A percentile compares a stretch with the other conserved stretches of the same genome.
Evolutionary conservation across 106 monocot genomes (phyloP).

Genomic region (Posidonia australis): DNA sequence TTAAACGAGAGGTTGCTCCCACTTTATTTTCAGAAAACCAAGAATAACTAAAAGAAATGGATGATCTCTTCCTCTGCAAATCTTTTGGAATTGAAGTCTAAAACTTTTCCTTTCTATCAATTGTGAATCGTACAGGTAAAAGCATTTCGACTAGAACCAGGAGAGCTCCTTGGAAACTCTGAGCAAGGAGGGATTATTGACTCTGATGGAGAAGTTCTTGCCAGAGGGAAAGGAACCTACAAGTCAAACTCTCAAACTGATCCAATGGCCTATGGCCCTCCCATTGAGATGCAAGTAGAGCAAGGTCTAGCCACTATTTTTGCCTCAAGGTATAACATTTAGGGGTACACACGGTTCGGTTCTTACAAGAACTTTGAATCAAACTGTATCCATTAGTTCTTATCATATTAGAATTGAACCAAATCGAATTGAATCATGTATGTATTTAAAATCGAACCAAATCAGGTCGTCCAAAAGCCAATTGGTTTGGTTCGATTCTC

Average conservation of each 20-base stretch:
- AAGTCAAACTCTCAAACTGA: slow-evolving; percentile 14
- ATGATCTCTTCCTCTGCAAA: neutral
- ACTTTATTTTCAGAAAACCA: too few relatives aligned
- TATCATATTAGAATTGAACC: too few relatives aligned
- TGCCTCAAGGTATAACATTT: slow-evolving; percentile 26
- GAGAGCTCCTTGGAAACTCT: slow-evolving; percentile 35
- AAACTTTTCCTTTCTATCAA: neutral
- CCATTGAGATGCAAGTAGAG: slow-evolving; percentile 52
- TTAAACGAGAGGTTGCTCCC: neutral
- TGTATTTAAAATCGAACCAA: too few relatives aligned
- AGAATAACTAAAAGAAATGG: too few relatives aligned
- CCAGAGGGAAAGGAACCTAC: slow-evolving; percentile 43
- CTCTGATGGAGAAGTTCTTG: slow-evolving; percentile 77
- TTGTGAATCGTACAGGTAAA: slow-evolving; percentile 40
- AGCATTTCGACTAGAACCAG: slow-evolving; percentile 55
- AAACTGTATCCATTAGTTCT: too few relatives aligned
- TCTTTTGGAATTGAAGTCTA: neutral
- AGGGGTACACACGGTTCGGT: too few relatives aligned
- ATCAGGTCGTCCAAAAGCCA: too few relatives aligned
- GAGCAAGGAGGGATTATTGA: slow-evolving; percentile 64
- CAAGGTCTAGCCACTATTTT: slow-evolving; percentile 64
- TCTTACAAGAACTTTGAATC: too few relatives aligned
- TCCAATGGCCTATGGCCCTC: slow-evolving; percentile 66
- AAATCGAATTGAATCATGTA: too few relatives aligned
- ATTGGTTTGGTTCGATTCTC: too few relatives aligned